Conservation (phyloP, 768 basidiomycete genomes). For the Amanita rubescens region DNA sequence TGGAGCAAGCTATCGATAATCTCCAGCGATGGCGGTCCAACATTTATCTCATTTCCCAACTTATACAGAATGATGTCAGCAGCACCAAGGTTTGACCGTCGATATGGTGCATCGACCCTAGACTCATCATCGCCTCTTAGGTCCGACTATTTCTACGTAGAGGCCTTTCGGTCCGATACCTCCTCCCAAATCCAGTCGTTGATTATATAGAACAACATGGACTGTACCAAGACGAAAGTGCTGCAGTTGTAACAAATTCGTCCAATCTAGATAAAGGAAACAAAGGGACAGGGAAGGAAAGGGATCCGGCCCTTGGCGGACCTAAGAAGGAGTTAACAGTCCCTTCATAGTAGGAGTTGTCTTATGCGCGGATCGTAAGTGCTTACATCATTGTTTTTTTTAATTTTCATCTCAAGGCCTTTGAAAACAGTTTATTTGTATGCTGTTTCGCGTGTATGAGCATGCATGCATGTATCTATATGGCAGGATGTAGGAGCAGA, state of each 20-base stretch:
- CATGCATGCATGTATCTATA: not conserved
- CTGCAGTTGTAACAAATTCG: constrained; percentile 13
- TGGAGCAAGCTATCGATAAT: constrained; percentile 74
- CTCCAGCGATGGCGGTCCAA: constrained; percentile 74
- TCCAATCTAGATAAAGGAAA: constrained; percentile 27
- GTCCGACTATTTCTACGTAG: constrained; percentile 70
- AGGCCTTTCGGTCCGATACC: constrained; percentile 80
- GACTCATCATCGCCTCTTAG: constrained; percentile 16
- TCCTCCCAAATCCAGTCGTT: constrained; percentile 85
- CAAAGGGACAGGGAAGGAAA: constrained; percentile 29
- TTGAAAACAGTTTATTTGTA: not conserved
- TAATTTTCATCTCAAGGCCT: not conserved
- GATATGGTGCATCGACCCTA: not conserved
- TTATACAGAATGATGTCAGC: constrained; percentile 96
- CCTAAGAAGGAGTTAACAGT: constrained; percentile 22
- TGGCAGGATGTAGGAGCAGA: not conserved
- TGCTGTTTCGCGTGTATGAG: not conserved
- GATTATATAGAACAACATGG: constrained; percentile 89
- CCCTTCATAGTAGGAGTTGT: not conserved
- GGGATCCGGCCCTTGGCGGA: constrained; percentile 21
- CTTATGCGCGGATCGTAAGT: not conserved
- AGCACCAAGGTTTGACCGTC: constrained; percentile 68
- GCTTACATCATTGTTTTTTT: not conserved
- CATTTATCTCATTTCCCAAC: constrained; percentile 86
- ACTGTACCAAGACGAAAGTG: constrained; percentile 60